Conservation (phyloP, 148 eudicot species). For the Diospyros lotus region DNA sequence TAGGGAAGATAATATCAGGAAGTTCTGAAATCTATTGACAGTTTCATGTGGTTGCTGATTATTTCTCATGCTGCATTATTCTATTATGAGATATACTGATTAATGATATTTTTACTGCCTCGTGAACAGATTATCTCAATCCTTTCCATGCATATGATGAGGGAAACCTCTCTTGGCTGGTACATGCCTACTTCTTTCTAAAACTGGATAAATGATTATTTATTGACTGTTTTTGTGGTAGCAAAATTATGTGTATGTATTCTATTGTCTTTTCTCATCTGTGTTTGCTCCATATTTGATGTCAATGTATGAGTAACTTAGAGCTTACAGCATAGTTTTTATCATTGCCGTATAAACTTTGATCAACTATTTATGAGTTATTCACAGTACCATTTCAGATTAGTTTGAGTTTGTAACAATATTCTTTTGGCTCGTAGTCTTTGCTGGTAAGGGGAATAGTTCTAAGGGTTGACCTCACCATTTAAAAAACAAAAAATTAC, state of each 20-base stretch:
- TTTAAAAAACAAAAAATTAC: neutral
- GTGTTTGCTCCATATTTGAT: neutral
- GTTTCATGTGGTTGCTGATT: neutral
- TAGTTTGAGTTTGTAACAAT: neutral
- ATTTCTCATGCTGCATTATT: neutral
- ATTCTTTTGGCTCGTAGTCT: neutral
- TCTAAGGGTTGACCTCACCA: neutral
- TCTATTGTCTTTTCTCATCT: neutral
- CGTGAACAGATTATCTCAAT: constrained; percentile 79
- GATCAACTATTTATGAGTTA: neutral
- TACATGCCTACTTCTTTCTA: constrained; percentile 22
- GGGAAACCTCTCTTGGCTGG: constrained; percentile 99
- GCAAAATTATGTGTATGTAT: neutral
- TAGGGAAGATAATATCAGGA: neutral
- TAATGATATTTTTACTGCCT: constrained; percentile 9
- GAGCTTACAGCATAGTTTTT: neutral
- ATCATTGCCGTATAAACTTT: neutral
- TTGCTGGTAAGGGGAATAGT: neutral
- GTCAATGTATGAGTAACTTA: neutral
- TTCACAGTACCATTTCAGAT: neutral
- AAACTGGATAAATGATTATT: neutral
- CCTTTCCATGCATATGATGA: constrained; percentile 99
- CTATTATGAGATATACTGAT: constrained; percentile 2
- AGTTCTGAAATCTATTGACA: neutral
- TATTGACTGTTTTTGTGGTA: neutral